These are phyloP conservation scores for Graphilbum sp. DNA, from an alignment of 2,329 filamentous ascomycete species.

Conservation along the genomic window DNA sequence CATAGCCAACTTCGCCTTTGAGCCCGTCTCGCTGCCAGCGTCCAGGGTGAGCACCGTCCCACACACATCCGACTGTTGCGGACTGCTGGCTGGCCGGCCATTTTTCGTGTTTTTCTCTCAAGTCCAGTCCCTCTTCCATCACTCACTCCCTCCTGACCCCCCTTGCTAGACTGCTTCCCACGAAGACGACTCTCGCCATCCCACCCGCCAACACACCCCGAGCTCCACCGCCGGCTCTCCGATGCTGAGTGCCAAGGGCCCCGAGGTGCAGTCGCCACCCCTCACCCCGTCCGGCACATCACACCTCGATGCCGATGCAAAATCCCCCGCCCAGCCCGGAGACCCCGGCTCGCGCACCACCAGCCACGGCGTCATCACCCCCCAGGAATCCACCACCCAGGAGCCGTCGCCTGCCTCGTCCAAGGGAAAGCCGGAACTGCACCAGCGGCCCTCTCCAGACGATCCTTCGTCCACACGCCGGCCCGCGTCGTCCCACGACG, in stretches of 20 bases:
- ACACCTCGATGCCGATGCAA: slow-evolving; percentile 20
- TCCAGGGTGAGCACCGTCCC: slow-evolving; percentile 52
- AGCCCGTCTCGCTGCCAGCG: slow-evolving; percentile 74
- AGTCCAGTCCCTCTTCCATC: background rate
- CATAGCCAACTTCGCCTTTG: slow-evolving; percentile 76
- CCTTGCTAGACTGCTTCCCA: slow-evolving; percentile 35
- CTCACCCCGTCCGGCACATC: slow-evolving; percentile 70
- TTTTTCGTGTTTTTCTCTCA: too few relatives aligned
- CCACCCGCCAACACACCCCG: slow-evolving; percentile 48
- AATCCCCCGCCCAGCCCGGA: slow-evolving; percentile 11
- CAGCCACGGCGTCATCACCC: slow-evolving; percentile 36
- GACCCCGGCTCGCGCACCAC: slow-evolving; percentile 7
- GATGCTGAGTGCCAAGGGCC: slow-evolving; percentile 47
- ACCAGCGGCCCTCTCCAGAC: background rate
- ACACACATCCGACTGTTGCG: too few relatives aligned
- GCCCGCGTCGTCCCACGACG: slow-evolving; percentile 20
- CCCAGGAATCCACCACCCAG: slow-evolving; percentile 49
- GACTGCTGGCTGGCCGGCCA: background rate
- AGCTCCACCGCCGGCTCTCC: slow-evolving; percentile 49
- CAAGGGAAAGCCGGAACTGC: slow-evolving; percentile 10
- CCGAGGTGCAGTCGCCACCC: slow-evolving; percentile 71
- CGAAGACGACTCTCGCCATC: slow-evolving; percentile 41
- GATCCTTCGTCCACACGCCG: slow-evolving; percentile 12
- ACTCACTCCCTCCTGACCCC: background rate
- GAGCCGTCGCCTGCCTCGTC: slow-evolving; percentile 28